Evolutionary conservation across 2,329 filamentous ascomycete genomes (phyloP).

Genomic region (Metarhizium brunneum): DNA sequence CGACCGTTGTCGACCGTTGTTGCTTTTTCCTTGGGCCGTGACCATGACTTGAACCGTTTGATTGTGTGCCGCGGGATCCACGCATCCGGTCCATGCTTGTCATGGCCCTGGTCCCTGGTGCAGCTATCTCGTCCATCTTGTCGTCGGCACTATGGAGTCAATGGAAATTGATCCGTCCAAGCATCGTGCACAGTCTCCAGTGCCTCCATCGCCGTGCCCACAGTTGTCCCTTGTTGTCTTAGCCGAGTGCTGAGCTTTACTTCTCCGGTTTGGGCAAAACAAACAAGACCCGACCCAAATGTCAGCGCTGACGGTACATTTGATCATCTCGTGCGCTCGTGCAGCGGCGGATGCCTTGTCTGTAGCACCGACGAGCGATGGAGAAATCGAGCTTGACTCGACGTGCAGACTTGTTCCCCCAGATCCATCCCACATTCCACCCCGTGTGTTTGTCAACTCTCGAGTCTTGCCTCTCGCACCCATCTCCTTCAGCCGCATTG

Average conservation of each 20-base stretch:
- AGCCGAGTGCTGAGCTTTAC: not conserved
- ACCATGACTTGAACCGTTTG: not conserved
- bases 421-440: not conserved
- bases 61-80: not conserved
- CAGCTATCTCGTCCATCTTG: not conserved
- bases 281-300: too few species aligned
- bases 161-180: not conserved
- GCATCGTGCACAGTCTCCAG: not conserved
- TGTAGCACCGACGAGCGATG: not conserved
- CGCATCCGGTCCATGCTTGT: not conserved
- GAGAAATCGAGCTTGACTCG: not conserved
- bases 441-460: not conserved
- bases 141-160: too few species aligned
- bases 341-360: not conserved
- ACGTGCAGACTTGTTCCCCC: not conserved
- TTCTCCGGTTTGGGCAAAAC: not conserved
- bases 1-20: too few species aligned
- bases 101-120: not conserved
- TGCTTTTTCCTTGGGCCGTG: too few species aligned
- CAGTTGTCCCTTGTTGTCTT: not conserved
- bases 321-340: not conserved
- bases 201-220: not conserved
- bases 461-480: not conserved
- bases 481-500: not conserved
- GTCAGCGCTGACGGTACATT: not conserved